Conservation (phyloP, 768 basidiomycete genomes). For the Crucibulum laeve region DNA sequence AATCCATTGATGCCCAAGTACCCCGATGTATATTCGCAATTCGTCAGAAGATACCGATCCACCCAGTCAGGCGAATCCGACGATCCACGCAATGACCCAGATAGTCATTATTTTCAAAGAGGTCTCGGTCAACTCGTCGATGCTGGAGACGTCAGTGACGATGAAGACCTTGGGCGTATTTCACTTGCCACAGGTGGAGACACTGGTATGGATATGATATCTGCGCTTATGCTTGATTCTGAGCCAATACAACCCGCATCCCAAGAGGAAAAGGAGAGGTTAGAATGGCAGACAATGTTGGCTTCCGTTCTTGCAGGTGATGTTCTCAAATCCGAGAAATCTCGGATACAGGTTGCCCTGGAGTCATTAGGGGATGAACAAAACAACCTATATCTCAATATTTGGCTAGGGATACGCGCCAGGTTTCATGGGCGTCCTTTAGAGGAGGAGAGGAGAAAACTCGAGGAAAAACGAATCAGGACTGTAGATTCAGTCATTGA, state of each 20-base stretch:
- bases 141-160: conserved; percentile 72
- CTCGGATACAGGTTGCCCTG: conserved; percentile 79
- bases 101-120: conserved; percentile 75
- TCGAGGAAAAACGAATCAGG: conserved; percentile 81
- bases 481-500: conserved; percentile 80
- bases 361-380: conserved; percentile 68
- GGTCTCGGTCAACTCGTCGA: conserved; percentile 64
- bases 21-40: conserved; percentile 73
- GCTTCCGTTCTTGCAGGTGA: conserved; percentile 92
- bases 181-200: conserved; percentile 39
- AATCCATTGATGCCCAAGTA: conserved; percentile 24
- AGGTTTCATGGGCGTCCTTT: conserved; percentile 75
- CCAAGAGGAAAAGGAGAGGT: conserved; percentile 69
- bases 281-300: conserved; percentile 96
- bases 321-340: conserved; percentile 92
- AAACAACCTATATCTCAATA: conserved; percentile 59
- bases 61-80: conserved; percentile 53
- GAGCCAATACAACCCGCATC: conserved; percentile 67
- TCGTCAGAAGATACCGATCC: conserved; percentile 71
- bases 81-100: conserved; percentile 76
- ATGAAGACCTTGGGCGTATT: conserved; percentile 54
- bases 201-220: conserved; percentile 42
- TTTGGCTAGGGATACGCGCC: conserved; percentile 91
- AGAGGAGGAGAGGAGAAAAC: conserved; percentile 73
- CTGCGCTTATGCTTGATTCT: conserved; percentile 51